phyloP scores from a whole-genome alignment of 176 grass and related monocot species.

The Pharus latifolius region DNA sequence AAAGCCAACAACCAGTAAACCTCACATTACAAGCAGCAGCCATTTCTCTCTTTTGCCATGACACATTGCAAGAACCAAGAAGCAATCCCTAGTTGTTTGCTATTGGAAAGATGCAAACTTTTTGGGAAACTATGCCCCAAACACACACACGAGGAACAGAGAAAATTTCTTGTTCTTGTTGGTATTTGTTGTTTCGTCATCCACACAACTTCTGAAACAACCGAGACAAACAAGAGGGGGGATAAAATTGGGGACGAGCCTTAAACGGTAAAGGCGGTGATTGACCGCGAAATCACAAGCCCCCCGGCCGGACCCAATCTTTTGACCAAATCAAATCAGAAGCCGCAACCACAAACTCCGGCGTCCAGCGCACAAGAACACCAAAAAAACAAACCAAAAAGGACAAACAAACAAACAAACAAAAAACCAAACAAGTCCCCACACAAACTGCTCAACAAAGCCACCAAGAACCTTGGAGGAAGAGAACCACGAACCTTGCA shows the following conservation, averaged over 20 bases:
- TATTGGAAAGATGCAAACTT: not conserved
- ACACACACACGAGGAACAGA: not conserved
- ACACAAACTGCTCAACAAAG: not conserved
- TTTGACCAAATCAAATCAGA: constrained; percentile 20
- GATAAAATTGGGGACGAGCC: constrained; percentile 43
- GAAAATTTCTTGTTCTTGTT: constrained; percentile 16
- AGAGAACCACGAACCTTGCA: constrained; percentile 51
- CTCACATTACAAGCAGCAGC: not conserved
- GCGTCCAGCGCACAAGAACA: constrained; percentile 22
- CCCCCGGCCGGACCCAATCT: constrained; percentile 26
- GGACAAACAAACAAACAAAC: not conserved
- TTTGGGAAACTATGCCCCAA: not conserved
- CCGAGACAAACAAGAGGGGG: constrained; percentile 9
- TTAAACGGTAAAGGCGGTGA: constrained; percentile 52
- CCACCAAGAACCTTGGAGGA: too few species aligned
- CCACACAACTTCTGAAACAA: constrained; percentile 6
- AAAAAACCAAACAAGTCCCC: not conserved
- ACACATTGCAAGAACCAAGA: too few species aligned
- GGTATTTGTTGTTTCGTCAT: not conserved
- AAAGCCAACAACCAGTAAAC: not conserved
- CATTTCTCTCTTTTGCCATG: not conserved
- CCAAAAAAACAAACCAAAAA: not conserved
- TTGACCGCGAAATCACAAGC: constrained; percentile 28
- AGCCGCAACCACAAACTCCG: not conserved
- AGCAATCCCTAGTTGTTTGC: too few species aligned